Evolutionary conservation across 164 flowering plant species (phyloP), one percentile per base, ranked within the genome.

Genomic region (Nelumbo lutea): DNA sequence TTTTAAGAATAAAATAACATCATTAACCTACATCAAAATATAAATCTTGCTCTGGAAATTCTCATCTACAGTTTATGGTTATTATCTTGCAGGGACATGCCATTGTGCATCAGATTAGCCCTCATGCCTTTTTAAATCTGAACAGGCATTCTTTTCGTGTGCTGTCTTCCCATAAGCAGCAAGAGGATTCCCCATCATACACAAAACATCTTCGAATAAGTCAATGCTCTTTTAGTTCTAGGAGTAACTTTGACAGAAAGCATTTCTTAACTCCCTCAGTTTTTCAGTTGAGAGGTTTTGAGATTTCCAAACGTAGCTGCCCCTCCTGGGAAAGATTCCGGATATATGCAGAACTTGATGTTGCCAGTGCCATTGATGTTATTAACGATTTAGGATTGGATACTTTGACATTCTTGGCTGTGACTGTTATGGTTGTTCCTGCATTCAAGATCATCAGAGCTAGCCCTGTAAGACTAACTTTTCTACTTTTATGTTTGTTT

Each of bases 311-410:
- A 6, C 68, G 57, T 41, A 70, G 70, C 72, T 55, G 27, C 14
- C 47, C 41, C 14, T 72, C 10, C 38, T 9, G 58, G 64, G 43
- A 42, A 66, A 82, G 80, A 78, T 80, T 73, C 48, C 82, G 68
- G 72, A 72, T 78, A 53, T 69, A 62, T 80, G 83, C 88, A 41
- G 70, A 76, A 56, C 62, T 83, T 77, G 99, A 89, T 52, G 88
- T 91, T 76, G 88, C 90, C 47, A 70, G 70, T 80, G 97, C 96
- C 61, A 76, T 95, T 73, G 99, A 95, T 60, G 97, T 95, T 66
- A 87, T 95, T 61, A 92, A 95, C 85, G 99, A 95, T 77, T 79
- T 95, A 77, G 99, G 99, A 48, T 74, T 88, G 80, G 99, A 95
- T 81, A 92, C 99, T 61, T 75, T 95, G 78, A 95, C 99, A 58